These are phyloP conservation scores for Xylaria digitata DNA, from an alignment of 2,329 filamentous ascomycete species.

Conservation along the genomic window DNA sequence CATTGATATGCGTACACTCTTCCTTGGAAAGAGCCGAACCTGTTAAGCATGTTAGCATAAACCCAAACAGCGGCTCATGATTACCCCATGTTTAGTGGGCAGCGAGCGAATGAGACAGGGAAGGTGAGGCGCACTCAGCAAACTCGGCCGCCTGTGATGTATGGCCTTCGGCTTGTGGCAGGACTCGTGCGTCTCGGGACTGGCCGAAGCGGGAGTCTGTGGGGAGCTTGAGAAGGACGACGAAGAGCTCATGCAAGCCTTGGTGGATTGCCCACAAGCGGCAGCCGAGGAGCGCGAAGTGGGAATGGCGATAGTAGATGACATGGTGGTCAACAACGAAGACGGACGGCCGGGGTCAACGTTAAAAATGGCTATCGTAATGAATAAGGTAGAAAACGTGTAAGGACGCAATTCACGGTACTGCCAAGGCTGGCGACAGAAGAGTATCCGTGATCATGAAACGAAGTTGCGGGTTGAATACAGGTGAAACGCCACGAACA, in stretches of 20 bases:
- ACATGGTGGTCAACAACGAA: conserved; percentile 59
- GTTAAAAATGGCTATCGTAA: conserved; percentile 11
- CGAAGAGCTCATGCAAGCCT: conserved; percentile 62
- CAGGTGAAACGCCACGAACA: conserved; percentile 32
- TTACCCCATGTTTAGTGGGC: background rate
- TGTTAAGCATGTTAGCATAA: conserved; percentile 51
- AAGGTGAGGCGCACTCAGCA: conserved; percentile 63
- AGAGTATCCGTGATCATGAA: conserved; percentile 28
- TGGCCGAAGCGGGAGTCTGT: conserved; percentile 57
- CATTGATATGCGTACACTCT: conserved; percentile 83
- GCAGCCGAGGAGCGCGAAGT: conserved; percentile 54
- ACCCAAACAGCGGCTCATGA: conserved; percentile 35
- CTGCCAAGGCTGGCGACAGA: conserved; percentile 13
- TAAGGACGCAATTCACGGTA: conserved; percentile 18
- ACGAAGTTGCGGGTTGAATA: conserved; percentile 28
- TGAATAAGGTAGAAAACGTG: background rate
- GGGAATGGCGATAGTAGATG: conserved; percentile 77
- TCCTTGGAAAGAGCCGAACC: conserved; percentile 78
- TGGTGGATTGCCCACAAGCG: conserved; percentile 55
- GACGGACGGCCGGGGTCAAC: background rate
- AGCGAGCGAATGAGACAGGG: background rate
- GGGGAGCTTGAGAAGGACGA: conserved; percentile 69
- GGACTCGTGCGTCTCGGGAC: conserved; percentile 56
- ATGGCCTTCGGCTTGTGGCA: conserved; percentile 56
- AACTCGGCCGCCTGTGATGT: conserved; percentile 69